phyloP scores from a whole-genome alignment of 345 rosid species.

The Bruguiera parviflora region DNA sequence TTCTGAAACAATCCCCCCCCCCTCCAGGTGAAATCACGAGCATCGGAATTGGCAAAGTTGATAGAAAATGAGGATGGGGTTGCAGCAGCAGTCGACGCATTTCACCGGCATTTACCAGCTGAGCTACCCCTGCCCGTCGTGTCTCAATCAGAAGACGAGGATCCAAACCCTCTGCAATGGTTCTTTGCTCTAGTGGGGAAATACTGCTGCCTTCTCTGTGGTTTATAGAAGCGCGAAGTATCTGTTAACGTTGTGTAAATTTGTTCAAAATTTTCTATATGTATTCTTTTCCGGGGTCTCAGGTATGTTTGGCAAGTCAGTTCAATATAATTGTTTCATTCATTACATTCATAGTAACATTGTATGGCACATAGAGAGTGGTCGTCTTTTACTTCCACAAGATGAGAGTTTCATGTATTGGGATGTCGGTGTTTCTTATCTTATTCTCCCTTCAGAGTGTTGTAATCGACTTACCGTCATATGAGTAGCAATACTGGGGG shows the following conservation, averaged over 20 bases:
- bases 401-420: background rate
- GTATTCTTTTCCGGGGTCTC: background rate
- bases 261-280: slow-evolving; percentile 1
- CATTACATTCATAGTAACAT: slow-evolving; percentile 32
- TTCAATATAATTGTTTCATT: slow-evolving; percentile 31
- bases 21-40: slow-evolving; percentile 66
- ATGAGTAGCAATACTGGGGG: no score
- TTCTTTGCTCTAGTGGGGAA: slow-evolving; percentile 60
- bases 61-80: slow-evolving; percentile 96
- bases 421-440: background rate
- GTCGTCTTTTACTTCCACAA: background rate
- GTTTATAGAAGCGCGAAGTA: slow-evolving; percentile 26
- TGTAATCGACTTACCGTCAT: background rate
- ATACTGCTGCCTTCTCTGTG: slow-evolving; percentile 61
- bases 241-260: slow-evolving; percentile 20
- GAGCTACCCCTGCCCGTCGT: slow-evolving; percentile 55
- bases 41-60: slow-evolving; percentile 62
- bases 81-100: slow-evolving; percentile 81
- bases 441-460: background rate
- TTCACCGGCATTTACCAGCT: slow-evolving; percentile 76
- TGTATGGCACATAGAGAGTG: background rate
- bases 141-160: slow-evolving; percentile 41
- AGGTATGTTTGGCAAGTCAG: slow-evolving; percentile 7
- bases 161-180: slow-evolving; percentile 55
- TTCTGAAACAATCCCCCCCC: background rate